phyloP scores from a whole-genome alignment of 106 monocot genomes.

The Apostasia shenzhenica region DNA sequence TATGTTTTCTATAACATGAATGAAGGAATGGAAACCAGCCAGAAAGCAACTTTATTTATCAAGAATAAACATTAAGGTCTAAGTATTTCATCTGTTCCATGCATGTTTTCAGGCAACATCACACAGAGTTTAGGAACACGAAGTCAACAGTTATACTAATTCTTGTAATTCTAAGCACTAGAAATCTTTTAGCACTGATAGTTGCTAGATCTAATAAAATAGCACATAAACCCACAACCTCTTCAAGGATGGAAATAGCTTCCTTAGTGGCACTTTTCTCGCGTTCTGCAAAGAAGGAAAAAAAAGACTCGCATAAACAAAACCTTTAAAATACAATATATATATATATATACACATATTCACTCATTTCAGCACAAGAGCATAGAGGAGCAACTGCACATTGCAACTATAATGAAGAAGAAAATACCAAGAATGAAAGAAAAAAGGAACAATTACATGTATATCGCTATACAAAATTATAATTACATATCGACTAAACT shows the following conservation, averaged over 20 bases:
- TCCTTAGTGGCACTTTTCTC: constrained; percentile 99
- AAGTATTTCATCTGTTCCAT: neutral
- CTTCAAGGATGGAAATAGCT: constrained; percentile 67
- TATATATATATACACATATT: neutral
- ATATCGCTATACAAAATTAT: too few species aligned
- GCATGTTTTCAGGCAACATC: too few species aligned
- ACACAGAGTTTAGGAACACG: too few species aligned
- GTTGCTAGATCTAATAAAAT: neutral
- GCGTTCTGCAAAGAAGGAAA: constrained; percentile 49
- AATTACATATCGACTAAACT: too few species aligned
- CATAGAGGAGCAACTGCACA: too few species aligned
- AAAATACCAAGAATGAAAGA: neutral
- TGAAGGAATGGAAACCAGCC: neutral
- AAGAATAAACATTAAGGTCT: neutral
- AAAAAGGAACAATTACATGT: too few species aligned
- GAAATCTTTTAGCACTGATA: neutral
- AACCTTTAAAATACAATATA: neutral
- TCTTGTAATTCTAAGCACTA: neutral
- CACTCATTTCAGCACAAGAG: neutral
- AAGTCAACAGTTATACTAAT: too few species aligned
- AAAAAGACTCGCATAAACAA: neutral
- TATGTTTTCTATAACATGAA: neutral
- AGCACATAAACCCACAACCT: constrained; percentile 25
- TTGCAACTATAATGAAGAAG: too few species aligned
- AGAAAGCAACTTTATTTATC: neutral